Evolutionary conservation across 2,329 filamentous ascomycete species (phyloP), one percentile per base, ranked within the genome.

Genomic region (Trichothecium sympodiale): DNA sequence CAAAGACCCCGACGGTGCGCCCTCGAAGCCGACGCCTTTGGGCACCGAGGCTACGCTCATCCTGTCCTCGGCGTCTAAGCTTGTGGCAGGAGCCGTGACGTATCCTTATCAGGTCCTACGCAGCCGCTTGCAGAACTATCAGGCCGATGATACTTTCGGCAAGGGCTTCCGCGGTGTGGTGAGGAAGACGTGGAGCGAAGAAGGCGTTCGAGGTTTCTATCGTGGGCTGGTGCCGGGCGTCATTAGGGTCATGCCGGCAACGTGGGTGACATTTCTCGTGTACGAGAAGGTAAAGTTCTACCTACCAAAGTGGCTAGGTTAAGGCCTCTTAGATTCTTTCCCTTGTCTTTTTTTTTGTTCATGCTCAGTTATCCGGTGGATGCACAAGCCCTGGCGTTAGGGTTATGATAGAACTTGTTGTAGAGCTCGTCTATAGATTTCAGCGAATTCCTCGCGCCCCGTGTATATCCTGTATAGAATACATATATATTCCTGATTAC

Each of bases 21-120:
- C 20, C 20, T 26, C 28, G 39, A 27, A 30, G 39, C 39, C 25
- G 40, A 41, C 28, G 43, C 46, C 46, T 31, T 64, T 91, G 40
- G 71, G 68, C 35, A 87, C 84, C 50, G 64, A 80, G 50, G 84
- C 89, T 40, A 93, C 83, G 27, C 62, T 96, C n/a, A 66, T 77
- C 20, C 71, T 94, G 28, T 91, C 85, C 29, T 84, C 82, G 17
- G 59, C 76, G 4, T 80, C 85, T 32, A 98, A 98, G 62, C 67
- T 94, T 17, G 77, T 93, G 44, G 89, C 91, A 1, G 87, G 87
- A n/a, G 80, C 79, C 17, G 77, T 80, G 36, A 95, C 89, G 7
- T 98, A 96, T 54, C 91, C 91, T 2, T 94, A 95, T 55, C 91
- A 96, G 61, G 87, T 96, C 18, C 72, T 98, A 34, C 70, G 91